phyloP scores from a whole-genome alignment of 169 alveolate genomes.

The Miamiensis avidus region DNA sequence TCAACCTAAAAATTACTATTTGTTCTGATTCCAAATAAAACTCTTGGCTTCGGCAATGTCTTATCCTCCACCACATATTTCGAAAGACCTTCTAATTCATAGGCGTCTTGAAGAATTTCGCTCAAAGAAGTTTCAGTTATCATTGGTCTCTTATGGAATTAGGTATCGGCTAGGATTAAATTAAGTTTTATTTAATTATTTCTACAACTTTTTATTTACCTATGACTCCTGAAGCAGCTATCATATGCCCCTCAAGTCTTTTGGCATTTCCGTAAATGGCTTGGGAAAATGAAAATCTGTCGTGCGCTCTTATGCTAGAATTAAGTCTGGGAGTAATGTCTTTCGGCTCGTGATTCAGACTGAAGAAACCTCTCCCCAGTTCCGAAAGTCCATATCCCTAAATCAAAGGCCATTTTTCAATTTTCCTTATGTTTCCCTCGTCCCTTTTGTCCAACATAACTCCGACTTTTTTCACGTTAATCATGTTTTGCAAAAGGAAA shows the following conservation, averaged over 20 bases:
- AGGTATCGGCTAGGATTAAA: conserved; percentile 2
- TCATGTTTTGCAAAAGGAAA: conserved; percentile 7
- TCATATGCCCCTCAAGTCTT: conserved; percentile 30
- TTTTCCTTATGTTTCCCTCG: conserved; percentile 17
- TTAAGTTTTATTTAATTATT: too few species aligned
- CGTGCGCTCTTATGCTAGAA: conserved; percentile 28
- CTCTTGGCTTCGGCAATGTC: conserved; percentile 20
- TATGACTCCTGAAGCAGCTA: background rate
- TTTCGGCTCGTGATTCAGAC: conserved; percentile 30
- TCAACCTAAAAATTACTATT: background rate
- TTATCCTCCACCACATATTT: conserved; percentile 1
- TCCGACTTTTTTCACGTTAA: conserved; percentile 8
- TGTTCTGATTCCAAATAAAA: conserved; percentile 17
- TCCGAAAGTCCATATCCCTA: conserved; percentile 38
- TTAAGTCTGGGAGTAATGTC: conserved; percentile 26
- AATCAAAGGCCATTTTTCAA: conserved; percentile 50
- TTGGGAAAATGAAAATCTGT: conserved; percentile 29
- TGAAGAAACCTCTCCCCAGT: conserved; percentile 38
- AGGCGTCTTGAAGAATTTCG: conserved; percentile 35
- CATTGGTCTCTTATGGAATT: conserved; percentile 29
- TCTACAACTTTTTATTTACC: background rate
- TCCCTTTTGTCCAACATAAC: conserved; percentile 15
- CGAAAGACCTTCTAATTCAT: conserved; percentile 32
- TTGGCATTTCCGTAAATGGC: conserved; percentile 20
- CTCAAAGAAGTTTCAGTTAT: conserved; percentile 22